Evolutionary conservation across 73 alveolate genomes (phyloP).

Genomic region (Loxodes magnus): DNA sequence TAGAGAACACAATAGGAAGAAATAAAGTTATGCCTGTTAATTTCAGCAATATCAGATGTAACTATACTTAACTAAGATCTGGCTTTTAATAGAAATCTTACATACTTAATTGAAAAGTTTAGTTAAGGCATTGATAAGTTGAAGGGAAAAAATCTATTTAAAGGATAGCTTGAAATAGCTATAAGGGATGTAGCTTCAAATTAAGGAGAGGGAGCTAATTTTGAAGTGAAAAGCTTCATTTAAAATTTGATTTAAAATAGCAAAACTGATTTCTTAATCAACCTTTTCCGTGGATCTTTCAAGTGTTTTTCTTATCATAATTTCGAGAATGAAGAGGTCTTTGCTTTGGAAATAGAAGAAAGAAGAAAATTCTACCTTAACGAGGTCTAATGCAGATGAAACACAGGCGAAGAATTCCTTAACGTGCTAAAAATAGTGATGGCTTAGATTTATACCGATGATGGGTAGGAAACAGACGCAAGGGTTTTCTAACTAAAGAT

Average conservation of each 20-base stretch:
- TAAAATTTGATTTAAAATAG: no score
- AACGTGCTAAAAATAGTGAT: no score
- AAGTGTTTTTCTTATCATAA: not conserved
- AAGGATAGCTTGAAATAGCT: constrained; percentile 5
- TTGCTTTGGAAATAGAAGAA: not conserved
- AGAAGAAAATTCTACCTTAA: not conserved
- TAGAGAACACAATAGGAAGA: constrained; percentile 56
- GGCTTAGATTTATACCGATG: no score
- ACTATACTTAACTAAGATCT: constrained; percentile 41
- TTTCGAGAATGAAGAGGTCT: not conserved
- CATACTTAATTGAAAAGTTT: not conserved
- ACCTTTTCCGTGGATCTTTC: not conserved
- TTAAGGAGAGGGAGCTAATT: not conserved
- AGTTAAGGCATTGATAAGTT: not conserved
- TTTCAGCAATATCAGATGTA: constrained; percentile 38
- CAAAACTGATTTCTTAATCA: not conserved
- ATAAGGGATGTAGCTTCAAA: not conserved
- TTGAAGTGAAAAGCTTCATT: not conserved
- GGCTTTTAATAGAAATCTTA: not conserved
- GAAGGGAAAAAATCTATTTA: not conserved
- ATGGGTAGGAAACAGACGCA: no score
- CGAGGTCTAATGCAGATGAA: no score
- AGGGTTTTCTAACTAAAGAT: no score
- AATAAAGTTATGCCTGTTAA: constrained; percentile 25
- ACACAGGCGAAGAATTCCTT: no score